Evolutionary conservation across 768 basidiomycete genomes (phyloP), one percentile per base, ranked within the genome.

Genomic region (Lactarius akahatsu): DNA sequence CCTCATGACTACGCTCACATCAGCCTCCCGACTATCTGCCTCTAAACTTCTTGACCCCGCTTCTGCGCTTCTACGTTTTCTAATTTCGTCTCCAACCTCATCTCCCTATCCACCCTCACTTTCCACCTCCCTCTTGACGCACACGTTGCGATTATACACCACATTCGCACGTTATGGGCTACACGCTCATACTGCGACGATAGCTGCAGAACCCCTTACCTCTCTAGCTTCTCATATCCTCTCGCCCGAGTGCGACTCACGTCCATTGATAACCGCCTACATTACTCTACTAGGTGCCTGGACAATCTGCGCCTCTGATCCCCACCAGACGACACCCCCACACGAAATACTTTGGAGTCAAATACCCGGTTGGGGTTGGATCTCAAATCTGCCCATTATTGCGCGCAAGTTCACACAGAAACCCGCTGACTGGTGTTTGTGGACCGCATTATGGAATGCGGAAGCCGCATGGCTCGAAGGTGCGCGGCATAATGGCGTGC

Each of bases 281-380:
- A 77, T 83, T 6, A 76, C 78, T 11, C 76, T 94, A 10, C 70
- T 93, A 2, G 84, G 85, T 65, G 78, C 81, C 0, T 98, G 94
- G 95, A 88, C 81, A 7, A 79, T 84, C 3, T 96, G 92, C 70
- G 93, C 94, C 0, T 83, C 86, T n/a, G 91, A 98, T 72, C 96
- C 96, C 7, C 96, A 98, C 73, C 80, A 82, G 62, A 96, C 94
- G 8, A 90, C 87, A 3, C 94, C 94, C 0, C 81, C 80, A 9
- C 96, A 98, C 75, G 93, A 92, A 61, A 86, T 98, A 58, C 77
- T 90, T 10, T 98, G 96, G 96, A 92, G 88, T 63, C 92, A 94
- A 72, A 79, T 96, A 11, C 77, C 80, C n/a, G 87, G 85, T 3
- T 91, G 90, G 86, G 85, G 81, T 0, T 96, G 94, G 91, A 80